Evolutionary conservation across 768 basidiomycete genomes (phyloP).

Genomic region (Asterophora lycoperdoides): DNA sequence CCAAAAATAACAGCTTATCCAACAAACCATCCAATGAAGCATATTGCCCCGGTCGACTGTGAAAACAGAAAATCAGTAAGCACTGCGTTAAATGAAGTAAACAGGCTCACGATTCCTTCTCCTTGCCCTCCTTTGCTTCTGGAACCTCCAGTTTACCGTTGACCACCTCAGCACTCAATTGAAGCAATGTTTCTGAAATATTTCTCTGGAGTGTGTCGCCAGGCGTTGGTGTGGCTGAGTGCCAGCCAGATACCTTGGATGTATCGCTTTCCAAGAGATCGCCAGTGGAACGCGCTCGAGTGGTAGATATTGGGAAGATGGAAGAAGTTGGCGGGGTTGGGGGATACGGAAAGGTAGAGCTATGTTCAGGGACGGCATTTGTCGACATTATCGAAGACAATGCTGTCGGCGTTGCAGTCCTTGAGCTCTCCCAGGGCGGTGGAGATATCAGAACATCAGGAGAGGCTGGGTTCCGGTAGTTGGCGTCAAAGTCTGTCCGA

Average conservation of each 20-base stretch:
- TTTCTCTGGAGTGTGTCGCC: background rate
- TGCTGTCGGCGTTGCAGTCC: constrained; percentile 49
- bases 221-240: background rate
- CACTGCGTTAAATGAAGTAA: background rate
- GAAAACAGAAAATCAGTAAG: background rate
- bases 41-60: constrained; percentile 59
- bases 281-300: constrained; percentile 52
- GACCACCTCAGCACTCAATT: constrained; percentile 1
- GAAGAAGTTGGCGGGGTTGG: constrained; percentile 22
- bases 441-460: constrained; percentile 51
- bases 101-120: constrained; percentile 29
- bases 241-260: constrained; percentile 19
- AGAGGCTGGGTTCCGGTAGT: constrained; percentile 70
- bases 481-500: constrained; percentile 29
- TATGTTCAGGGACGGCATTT: constrained; percentile 22
- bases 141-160: constrained; percentile 14
- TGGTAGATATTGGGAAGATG: constrained; percentile 41
- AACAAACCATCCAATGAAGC: constrained; percentile 75
- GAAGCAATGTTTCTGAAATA: background rate
- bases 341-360: constrained; percentile 23
- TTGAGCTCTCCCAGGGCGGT: constrained; percentile 54
- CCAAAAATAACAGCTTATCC: constrained; percentile 77
- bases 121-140: constrained; percentile 28
- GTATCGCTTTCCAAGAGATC: constrained; percentile 45
- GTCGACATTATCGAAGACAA: constrained; percentile 36